Percentiles rank a stretch among this genome's conserved stretches.
Conservation (phyloP, 768 basidiomycete genomes). For the Coprinopsis sp. region DNA sequence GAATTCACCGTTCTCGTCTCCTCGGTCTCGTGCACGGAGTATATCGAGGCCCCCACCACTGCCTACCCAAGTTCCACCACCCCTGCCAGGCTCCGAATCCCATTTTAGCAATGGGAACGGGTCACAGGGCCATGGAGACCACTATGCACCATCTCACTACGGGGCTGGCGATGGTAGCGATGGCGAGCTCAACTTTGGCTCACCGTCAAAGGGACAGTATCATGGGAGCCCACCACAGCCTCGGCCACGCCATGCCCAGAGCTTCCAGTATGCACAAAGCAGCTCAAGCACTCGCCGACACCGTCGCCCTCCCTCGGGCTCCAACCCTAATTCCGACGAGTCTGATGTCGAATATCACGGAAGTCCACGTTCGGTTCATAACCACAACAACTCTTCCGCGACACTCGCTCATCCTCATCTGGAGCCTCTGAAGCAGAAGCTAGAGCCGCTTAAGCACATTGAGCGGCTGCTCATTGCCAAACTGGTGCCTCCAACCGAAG, state of each 20-base stretch:
- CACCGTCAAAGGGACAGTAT: constrained; percentile 9
- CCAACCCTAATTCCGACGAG: constrained; percentile 21
- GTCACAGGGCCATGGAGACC: constrained; percentile 4
- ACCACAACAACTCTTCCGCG: constrained; percentile 20
- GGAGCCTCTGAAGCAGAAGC: constrained; percentile 55
- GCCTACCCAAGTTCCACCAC: constrained; percentile 15
- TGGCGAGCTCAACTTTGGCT: constrained; percentile 21
- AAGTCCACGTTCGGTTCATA: constrained; percentile 8
- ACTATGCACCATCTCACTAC: neutral
- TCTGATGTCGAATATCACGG: constrained; percentile 17
- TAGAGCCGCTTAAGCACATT: constrained; percentile 64
- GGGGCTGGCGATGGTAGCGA: constrained; percentile 8
- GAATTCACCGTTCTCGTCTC: constrained; percentile 34
- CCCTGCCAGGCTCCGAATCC: constrained; percentile 9
- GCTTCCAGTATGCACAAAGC: constrained; percentile 17
- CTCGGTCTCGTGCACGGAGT: constrained; percentile 30
- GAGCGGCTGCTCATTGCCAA: constrained; percentile 67
- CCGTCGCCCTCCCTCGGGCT: constrained; percentile 15
- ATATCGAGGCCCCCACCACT: constrained; percentile 26
- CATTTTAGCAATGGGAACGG: constrained; percentile 14
- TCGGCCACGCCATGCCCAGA: constrained; percentile 9
- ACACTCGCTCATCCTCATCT: constrained; percentile 31
- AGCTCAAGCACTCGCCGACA: constrained; percentile 16
- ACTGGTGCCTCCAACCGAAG: constrained; percentile 64
- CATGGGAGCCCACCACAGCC: neutral